A percentile compares a stretch with the other conserved stretches of the same genome.
phyloP scores from a whole-genome alignment of 345 rosid genomes.

The Salix udensis region DNA sequence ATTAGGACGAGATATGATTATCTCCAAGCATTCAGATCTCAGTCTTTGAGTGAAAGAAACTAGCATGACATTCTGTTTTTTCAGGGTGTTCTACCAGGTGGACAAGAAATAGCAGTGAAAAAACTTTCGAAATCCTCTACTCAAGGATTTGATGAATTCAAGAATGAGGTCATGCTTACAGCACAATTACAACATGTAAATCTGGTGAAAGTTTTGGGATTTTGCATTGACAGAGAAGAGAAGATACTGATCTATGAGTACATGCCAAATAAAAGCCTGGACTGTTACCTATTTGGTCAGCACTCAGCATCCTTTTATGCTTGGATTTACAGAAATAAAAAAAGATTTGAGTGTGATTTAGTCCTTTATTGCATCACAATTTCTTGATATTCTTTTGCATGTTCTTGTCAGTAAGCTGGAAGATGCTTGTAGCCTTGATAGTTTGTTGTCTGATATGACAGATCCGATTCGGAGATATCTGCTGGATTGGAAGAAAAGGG shows the following conservation, averaged over 20 bases:
- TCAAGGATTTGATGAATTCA: conserved; percentile 40
- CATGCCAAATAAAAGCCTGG: conserved; percentile 21
- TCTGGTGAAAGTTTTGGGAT: conserved; percentile 31
- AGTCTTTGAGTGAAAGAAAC: too few relatives aligned
- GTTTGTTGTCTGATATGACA: neutral
- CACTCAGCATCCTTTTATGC: neutral
- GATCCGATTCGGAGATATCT: conserved; percentile 17
- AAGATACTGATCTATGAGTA: conserved; percentile 25
- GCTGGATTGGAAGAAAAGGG: conserved; percentile 34
- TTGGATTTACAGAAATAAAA: neutral
- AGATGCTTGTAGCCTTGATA: too few relatives aligned
- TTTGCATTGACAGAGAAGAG: conserved; percentile 34
- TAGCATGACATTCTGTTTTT: neutral
- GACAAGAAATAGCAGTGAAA: conserved; percentile 43
- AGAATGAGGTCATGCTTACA: conserved; percentile 35
- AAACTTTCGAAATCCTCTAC: conserved; percentile 34
- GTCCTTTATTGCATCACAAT: too few relatives aligned
- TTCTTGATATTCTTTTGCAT: neutral
- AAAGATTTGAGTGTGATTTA: too few relatives aligned
- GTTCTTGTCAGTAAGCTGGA: neutral
- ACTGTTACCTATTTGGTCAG: conserved; percentile 32
- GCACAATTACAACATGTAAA: conserved; percentile 43
- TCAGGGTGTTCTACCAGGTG: conserved; percentile 26
- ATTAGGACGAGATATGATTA: too few relatives aligned
- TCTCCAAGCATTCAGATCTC: too few relatives aligned